Conservation (phyloP, 495 filamentous ascomycete species). For the Aspergillus homomorphus region DNA sequence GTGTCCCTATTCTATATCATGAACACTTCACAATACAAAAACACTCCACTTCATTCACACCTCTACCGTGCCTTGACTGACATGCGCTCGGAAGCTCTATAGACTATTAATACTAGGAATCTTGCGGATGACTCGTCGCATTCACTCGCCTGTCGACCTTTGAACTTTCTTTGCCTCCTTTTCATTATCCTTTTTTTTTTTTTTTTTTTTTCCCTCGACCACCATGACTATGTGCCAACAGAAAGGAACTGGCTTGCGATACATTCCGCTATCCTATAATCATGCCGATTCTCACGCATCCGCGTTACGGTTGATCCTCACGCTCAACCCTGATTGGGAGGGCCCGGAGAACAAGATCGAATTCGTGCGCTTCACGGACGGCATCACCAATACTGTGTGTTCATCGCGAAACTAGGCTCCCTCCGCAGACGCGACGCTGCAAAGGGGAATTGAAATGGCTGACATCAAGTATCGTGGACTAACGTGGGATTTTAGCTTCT, state of each 20-base stretch:
- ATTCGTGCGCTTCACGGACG: conserved; percentile 90
- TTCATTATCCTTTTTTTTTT: background rate
- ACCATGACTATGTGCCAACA: conserved; percentile 33
- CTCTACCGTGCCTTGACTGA: background rate
- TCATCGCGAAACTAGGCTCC: background rate
- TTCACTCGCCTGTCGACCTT: background rate
- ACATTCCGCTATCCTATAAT: conserved; percentile 74
- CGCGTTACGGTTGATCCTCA: conserved; percentile 72
- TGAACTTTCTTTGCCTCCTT: background rate
- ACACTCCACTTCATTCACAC: background rate
- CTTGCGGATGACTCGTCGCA: background rate
- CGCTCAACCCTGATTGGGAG: conserved; percentile 82
- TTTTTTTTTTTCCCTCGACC: conserved; percentile 1
- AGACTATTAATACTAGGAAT: background rate
- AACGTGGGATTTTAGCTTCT: conserved; percentile 52
- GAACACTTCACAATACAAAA: background rate
- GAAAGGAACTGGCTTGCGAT: conserved; percentile 28
- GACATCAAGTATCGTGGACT: conserved; percentile 13
- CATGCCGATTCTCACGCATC: conserved; percentile 71
- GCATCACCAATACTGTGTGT: conserved; percentile 92
- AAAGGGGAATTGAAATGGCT: conserved; percentile 5
- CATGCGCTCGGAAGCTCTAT: background rate
- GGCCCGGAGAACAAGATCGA: conserved; percentile 71
- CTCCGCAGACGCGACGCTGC: background rate
- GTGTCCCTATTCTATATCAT: background rate